Percentiles rank a stretch among this genome's conserved stretches.
Conservation (phyloP, 2,329 filamentous ascomycete species). For the Aspergillus ochraceoroseus region DNA sequence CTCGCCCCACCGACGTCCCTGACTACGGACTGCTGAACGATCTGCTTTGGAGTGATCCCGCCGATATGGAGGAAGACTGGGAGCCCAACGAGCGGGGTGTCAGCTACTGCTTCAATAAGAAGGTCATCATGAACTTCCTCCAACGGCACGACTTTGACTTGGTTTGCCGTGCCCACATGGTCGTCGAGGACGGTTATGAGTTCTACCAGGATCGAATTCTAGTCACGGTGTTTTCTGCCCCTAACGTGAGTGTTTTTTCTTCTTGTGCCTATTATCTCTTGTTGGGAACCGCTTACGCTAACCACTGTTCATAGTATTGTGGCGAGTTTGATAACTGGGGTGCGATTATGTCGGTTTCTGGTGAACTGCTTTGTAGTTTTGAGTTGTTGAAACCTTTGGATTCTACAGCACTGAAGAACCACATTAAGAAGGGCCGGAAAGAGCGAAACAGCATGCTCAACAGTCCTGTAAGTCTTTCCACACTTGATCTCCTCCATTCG, state of each 20-base stretch:
- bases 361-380: conserved; percentile 91
- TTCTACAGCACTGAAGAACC: conserved; percentile 91
- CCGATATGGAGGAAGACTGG: conserved; percentile 97
- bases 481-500: conserved; percentile 16
- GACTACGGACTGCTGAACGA: conserved; percentile 96
- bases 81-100: conserved; percentile 95
- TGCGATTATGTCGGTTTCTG: conserved; percentile 95
- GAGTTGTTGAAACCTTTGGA: conserved; percentile 94
- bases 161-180: conserved; percentile 97
- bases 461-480: conserved; percentile 70
- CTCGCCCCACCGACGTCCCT: conserved; percentile 90
- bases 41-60: conserved; percentile 92
- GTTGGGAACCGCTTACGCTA: conserved; percentile 19
- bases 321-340: conserved; percentile 99
- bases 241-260: conserved; percentile 65
- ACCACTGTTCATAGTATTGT: conserved; percentile 65
- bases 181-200: conserved; percentile 97
- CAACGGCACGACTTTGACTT: conserved; percentile 94
- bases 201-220: conserved; percentile 95
- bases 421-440: conserved; percentile 97
- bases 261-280: not conserved
- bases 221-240: conserved; percentile 95
- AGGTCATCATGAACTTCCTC: conserved; percentile 94
- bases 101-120: conserved; percentile 97
- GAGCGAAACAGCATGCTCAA: conserved; percentile 93